Percentiles rank a stretch among this genome's conserved stretches.
phyloP scores from a whole-genome alignment of 768 basidiomycete species.

The Cantharellus cinnabarinus region DNA sequence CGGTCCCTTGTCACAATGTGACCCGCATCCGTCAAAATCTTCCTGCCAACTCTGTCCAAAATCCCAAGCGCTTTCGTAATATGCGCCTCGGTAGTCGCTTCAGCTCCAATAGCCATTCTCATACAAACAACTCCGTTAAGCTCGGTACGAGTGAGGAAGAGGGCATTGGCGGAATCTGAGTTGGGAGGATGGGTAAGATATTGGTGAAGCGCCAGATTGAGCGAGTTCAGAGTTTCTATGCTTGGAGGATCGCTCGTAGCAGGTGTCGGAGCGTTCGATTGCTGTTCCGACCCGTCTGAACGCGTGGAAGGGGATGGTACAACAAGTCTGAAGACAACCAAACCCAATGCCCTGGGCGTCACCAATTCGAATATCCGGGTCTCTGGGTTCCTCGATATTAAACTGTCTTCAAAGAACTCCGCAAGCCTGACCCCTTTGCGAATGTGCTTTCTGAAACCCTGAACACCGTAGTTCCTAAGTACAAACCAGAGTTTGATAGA shows the following conservation, averaged over 20 bases:
- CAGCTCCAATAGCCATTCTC: slow-evolving; percentile 56
- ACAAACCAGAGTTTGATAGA: slow-evolving; percentile 89
- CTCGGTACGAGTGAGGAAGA: slow-evolving; percentile 60
- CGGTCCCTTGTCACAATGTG: no score
- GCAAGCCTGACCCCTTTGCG: slow-evolving; percentile 24
- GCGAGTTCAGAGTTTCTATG: slow-evolving; percentile 26
- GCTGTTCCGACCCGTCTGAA: no score
- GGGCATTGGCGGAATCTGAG: slow-evolving; percentile 22
- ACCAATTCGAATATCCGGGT: slow-evolving; percentile 34
- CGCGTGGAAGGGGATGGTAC: neutral
- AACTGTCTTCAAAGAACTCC: no score
- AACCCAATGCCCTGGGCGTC: slow-evolving; percentile 46
- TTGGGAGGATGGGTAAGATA: slow-evolving; percentile 24
- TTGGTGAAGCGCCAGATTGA: slow-evolving; percentile 45
- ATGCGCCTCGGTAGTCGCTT: slow-evolving; percentile 42
- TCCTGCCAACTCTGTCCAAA: neutral
- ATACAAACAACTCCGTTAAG: slow-evolving; percentile 57
- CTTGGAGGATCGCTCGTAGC: no score
- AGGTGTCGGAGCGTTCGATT: no score
- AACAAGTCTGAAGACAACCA: slow-evolving; percentile 54
- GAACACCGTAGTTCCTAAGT: slow-evolving; percentile 56
- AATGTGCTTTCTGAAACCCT: slow-evolving; percentile 64
- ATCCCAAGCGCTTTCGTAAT: slow-evolving; percentile 16
- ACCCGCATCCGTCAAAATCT: neutral
- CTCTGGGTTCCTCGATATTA: no score